A percentile compares a stretch with the other conserved stretches of the same genome.
Conservation (phyloP, 176 grass and related monocot genomes). For the Triticum timopheevii region DNA sequence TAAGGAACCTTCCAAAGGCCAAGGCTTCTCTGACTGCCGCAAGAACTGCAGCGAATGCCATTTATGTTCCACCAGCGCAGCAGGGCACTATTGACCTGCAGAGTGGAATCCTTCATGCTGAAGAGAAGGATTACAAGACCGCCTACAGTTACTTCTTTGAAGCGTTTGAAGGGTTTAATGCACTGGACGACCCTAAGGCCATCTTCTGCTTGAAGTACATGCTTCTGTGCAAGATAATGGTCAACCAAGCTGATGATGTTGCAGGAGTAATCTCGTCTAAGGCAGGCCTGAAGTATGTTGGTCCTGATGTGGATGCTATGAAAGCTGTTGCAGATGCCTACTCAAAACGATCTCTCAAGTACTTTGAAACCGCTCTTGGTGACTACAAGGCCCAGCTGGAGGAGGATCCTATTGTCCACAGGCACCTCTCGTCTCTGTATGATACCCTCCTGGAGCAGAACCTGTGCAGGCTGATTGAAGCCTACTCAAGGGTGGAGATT, state of each 20-base stretch:
- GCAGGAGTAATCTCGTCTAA: slow-evolving; percentile 2
- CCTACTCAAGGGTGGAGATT: slow-evolving; percentile 84
- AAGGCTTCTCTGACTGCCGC: slow-evolving; percentile 83
- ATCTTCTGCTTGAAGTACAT: slow-evolving; percentile 26
- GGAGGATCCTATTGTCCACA: slow-evolving; percentile 79
- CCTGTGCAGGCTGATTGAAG: slow-evolving; percentile 75
- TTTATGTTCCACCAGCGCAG: slow-evolving; percentile 79
- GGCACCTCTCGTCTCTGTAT: slow-evolving; percentile 77
- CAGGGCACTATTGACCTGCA: slow-evolving; percentile 85
- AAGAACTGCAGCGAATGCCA: slow-evolving; percentile 82
- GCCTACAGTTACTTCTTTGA: slow-evolving; percentile 93
- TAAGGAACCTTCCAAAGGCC: slow-evolving; percentile 81
- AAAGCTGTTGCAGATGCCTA: slow-evolving; percentile 65
- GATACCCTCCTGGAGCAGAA: slow-evolving; percentile 90
- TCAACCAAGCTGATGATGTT: slow-evolving; percentile 19
- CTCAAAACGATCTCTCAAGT: slow-evolving; percentile 71
- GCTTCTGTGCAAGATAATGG: slow-evolving; percentile 27
- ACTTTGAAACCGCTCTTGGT: slow-evolving; percentile 71
- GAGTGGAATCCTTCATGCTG: slow-evolving; percentile 72
- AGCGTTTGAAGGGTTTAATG: slow-evolving; percentile 45
- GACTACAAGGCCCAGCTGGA: slow-evolving; percentile 72
- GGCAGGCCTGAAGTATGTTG: slow-evolving; percentile 20
- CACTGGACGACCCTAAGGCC: slow-evolving; percentile 10
- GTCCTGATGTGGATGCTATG: slow-evolving; percentile 11
- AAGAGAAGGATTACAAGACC: slow-evolving; percentile 94